Evolutionary conservation across 371 early-diverging fungal genomes (phyloP).

Genomic region (Actinomortierella wolfii): DNA sequence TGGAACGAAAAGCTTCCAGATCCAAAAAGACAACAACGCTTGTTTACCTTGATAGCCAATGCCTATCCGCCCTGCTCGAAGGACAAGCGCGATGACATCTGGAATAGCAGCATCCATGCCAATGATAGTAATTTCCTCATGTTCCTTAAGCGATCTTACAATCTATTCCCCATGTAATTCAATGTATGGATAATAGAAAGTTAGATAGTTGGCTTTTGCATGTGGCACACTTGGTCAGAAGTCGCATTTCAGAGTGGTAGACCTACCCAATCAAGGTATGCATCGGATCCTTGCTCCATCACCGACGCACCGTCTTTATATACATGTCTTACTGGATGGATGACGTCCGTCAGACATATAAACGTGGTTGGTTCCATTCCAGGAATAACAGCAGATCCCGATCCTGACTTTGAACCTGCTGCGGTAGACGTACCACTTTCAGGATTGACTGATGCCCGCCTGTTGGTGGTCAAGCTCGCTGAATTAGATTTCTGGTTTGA

Average conservation of each 20-base stretch:
- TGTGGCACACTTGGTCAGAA: not conserved
- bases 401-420: not conserved
- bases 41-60: constrained; percentile 43
- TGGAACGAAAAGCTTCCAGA: not conserved
- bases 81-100: constrained; percentile 33
- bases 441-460: too few species aligned
- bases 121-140: constrained; percentile 40
- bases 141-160: constrained; percentile 27
- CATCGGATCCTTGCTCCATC: constrained; percentile 44
- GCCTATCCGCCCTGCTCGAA: constrained; percentile 32
- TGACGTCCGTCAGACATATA: constrained; percentile 39
- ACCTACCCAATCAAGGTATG: constrained; percentile 40
- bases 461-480: too few species aligned
- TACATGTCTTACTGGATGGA: constrained; percentile 34
- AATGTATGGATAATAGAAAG: too few species aligned
- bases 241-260: not conserved
- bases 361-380: constrained; percentile 44
- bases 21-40: not conserved
- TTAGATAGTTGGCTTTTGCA: too few species aligned
- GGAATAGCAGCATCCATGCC: constrained; percentile 47
- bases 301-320: constrained; percentile 32
- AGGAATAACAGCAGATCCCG: constrained; percentile 17
- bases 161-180: constrained; percentile 6
- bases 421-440: not conserved
- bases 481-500: too few species aligned